Evolutionary conservation across 139 green algal genomes (phyloP).

Genomic region (Desmodesmus armatus): DNA sequence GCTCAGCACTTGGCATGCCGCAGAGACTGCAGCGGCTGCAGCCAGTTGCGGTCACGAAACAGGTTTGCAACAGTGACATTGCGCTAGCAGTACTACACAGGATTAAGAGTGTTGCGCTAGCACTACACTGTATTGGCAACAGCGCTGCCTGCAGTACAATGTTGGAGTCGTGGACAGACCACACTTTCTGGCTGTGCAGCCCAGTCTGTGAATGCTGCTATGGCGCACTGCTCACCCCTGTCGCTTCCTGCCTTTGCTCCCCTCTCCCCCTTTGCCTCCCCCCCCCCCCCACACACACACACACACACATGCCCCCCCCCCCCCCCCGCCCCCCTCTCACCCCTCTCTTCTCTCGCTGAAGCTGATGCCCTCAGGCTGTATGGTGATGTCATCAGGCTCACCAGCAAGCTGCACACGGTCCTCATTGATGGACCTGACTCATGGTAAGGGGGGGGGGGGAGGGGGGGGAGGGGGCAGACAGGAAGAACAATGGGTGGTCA

Average conservation of each 20-base stretch:
- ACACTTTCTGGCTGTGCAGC: neutral
- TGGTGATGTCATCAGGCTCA: slow-evolving; percentile 6
- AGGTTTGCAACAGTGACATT: no score
- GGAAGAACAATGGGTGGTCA: no score
- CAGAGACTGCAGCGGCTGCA: no score
- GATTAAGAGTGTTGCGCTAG: neutral
- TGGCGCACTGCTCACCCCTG: neutral
- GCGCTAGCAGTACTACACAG: no score
- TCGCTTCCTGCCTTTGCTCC: neutral
- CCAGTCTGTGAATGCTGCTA: neutral
- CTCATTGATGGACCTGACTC: slow-evolving; percentile 41
- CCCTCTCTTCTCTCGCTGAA: slow-evolving; percentile 4
- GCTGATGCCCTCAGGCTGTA: neutral
- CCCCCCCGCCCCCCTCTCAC: neutral
- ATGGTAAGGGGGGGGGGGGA: no score
- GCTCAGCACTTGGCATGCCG: no score
- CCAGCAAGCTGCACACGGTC: neutral
- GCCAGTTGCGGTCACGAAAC: no score
- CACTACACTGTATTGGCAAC: neutral
- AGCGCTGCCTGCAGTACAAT: neutral
- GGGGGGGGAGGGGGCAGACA: no score
- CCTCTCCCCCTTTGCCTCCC: neutral
- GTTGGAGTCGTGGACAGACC: neutral
- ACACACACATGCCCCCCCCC: neutral
- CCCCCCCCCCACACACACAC: neutral